Conservation (phyloP, 768 basidiomycete species). For the Krasilnikovozyma curviuscula region DNA sequence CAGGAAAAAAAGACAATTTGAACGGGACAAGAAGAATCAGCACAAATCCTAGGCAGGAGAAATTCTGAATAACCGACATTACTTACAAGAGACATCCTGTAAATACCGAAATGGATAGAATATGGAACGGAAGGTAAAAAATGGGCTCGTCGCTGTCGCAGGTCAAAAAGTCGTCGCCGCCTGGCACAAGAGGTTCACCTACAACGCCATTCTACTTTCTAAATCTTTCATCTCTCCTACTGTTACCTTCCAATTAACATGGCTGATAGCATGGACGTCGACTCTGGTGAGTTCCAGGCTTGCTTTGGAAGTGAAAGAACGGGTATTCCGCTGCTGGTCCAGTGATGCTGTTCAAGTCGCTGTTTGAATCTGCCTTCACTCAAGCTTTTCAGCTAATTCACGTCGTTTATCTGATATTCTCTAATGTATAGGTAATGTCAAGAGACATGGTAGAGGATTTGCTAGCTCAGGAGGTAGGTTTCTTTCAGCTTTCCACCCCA, state of each 20-base stretch:
- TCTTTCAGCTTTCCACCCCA: too few relatives aligned
- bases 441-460: too few relatives aligned
- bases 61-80: too few relatives aligned
- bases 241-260: not conserved
- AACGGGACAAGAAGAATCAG: not conserved
- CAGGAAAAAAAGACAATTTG: not conserved
- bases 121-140: not conserved
- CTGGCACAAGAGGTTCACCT: too few relatives aligned
- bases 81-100: slow-evolving; percentile 8
- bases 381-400: not conserved
- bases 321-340: not conserved
- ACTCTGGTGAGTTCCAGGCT: not conserved
- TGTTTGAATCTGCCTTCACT: too few relatives aligned
- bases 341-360: too few relatives aligned
- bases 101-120: too few relatives aligned
- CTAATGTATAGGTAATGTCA: too few relatives aligned
- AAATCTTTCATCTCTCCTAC: not conserved
- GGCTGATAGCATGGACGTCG: slow-evolving; percentile 6
- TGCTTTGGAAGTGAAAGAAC: not conserved
- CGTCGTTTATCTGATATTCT: too few relatives aligned
- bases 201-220: not conserved
- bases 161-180: too few relatives aligned
- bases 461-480: too few relatives aligned
- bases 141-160: not conserved
- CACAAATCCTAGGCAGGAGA: too few relatives aligned